These are phyloP conservation scores for Alternaria ventricosa DNA, from an alignment of 2,329 filamentous ascomycete genomes.

Conservation along the genomic window DNA sequence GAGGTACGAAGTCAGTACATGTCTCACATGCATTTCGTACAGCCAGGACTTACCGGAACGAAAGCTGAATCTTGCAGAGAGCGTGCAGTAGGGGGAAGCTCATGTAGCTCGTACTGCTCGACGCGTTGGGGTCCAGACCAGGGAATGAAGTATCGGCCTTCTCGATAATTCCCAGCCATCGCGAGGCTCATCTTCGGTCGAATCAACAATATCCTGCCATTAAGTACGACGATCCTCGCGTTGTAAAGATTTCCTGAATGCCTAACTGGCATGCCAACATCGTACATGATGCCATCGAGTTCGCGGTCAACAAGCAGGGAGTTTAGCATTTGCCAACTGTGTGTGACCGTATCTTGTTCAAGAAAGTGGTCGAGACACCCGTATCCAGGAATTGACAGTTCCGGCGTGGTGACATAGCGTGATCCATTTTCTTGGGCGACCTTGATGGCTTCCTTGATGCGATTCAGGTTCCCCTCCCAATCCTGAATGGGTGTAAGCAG, in stretches of 20 bases:
- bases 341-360: conserved; percentile 26
- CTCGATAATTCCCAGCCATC: conserved; percentile 67
- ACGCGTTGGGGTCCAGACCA: conserved; percentile 53
- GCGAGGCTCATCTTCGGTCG: conserved; percentile 75
- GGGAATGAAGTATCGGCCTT: conserved; percentile 47
- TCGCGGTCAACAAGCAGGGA: conserved; percentile 66
- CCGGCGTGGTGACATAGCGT: conserved; percentile 1
- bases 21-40: too few species aligned
- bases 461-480: conserved; percentile 63
- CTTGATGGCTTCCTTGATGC: conserved; percentile 68
- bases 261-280: conserved; percentile 53
- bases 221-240: conserved; percentile 65
- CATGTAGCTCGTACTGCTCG: conserved; percentile 67
- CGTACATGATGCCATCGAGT: conserved; percentile 64
- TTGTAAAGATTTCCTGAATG: conserved; percentile 69
- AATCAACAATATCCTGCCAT: conserved; percentile 73
- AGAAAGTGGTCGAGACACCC: conserved; percentile 65
- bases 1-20: too few species aligned
- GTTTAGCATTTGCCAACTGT: conserved; percentile 63
- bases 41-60: conserved; percentile 50
- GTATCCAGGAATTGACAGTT: conserved; percentile 40
- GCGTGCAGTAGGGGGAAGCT: conserved; percentile 56
- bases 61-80: conserved; percentile 61
- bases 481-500: conserved; percentile 5
- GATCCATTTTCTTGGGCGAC: conserved; percentile 2